Evolutionary conservation across 2,329 filamentous ascomycete species (phyloP).

Genomic region (Tympanopsis confertula): DNA sequence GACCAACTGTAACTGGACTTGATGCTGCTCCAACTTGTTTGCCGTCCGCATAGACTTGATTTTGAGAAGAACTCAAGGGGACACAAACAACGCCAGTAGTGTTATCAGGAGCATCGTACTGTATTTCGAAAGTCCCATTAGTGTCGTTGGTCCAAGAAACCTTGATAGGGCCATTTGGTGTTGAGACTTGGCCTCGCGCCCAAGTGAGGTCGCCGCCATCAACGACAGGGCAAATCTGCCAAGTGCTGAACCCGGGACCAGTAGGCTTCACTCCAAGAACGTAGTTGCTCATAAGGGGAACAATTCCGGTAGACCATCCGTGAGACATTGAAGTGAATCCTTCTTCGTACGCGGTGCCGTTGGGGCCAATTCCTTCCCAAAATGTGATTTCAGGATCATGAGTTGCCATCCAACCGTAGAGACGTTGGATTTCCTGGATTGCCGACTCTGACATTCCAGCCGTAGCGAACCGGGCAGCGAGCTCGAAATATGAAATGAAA

Average conservation of each 20-base stretch:
- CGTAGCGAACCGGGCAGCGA: constrained; percentile 31
- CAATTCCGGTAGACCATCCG: constrained; percentile 37
- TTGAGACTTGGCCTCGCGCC: too few species aligned
- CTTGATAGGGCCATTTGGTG: too few species aligned
- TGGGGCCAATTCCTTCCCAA: constrained; percentile 36
- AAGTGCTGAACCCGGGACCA: constrained; percentile 28
- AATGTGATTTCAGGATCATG: constrained; percentile 32
- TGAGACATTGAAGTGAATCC: constrained; percentile 36
- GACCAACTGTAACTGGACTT: too few species aligned
- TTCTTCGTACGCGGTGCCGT: constrained; percentile 29
- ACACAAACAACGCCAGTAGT: too few species aligned
- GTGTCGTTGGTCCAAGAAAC: too few species aligned
- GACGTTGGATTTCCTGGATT: constrained; percentile 29
- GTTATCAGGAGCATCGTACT: too few species aligned
- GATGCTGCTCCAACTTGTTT: too few species aligned
- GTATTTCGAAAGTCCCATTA: too few species aligned
- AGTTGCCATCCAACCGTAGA: constrained; percentile 36
- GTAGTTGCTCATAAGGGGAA: constrained; percentile 30
- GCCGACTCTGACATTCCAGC: constrained; percentile 19
- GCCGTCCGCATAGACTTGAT: too few species aligned
- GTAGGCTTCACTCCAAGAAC: constrained; percentile 32
- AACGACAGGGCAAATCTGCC: constrained; percentile 22
- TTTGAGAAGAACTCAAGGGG: too few species aligned
- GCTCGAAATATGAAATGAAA: constrained; percentile 40
- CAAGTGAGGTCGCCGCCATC: constrained; percentile 13